Conservation (phyloP, 495 filamentous ascomycete species). For the Pseudotulostoma volvatum region DNA sequence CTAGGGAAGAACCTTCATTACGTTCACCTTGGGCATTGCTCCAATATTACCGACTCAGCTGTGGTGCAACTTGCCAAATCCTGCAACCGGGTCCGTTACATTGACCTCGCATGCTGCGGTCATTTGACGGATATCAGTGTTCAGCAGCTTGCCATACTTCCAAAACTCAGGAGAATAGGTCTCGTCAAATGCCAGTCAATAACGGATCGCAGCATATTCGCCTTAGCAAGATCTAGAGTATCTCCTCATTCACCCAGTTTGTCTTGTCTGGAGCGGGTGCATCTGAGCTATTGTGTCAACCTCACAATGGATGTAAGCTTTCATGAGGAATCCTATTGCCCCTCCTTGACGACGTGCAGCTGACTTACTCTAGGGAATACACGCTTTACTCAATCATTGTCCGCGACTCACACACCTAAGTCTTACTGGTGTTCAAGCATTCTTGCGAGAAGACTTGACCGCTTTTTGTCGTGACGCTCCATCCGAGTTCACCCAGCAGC, state of each 20-base stretch:
- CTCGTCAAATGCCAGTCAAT: conserved; percentile 86
- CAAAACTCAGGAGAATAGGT: conserved; percentile 86
- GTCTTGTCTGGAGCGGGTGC: conserved; percentile 72
- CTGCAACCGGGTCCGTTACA: conserved; percentile 93
- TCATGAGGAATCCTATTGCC: not conserved
- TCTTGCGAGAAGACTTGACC: conserved; percentile 59
- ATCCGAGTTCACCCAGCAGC: conserved; percentile 83
- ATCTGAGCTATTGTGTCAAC: conserved; percentile 87
- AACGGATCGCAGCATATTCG: conserved; percentile 74
- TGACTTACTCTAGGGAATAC: too few species aligned
- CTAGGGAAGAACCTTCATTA: conserved; percentile 94
- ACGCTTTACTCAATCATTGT: conserved; percentile 75
- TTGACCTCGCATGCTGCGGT: conserved; percentile 90
- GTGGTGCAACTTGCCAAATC: conserved; percentile 65
- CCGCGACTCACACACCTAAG: conserved; percentile 87
- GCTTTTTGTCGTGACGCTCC: conserved; percentile 77
- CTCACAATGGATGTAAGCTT: conserved; percentile 58
- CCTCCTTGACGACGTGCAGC: conserved; percentile 6
- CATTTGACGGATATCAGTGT: conserved; percentile 78
- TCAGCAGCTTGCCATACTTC: conserved; percentile 66
- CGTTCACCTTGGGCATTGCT: conserved; percentile 88
- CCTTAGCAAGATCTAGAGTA: conserved; percentile 48
- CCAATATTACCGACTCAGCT: conserved; percentile 71
- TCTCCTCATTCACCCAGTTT: conserved; percentile 28
- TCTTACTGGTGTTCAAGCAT: conserved; percentile 81